Base-by-base conservation (phyloP, 2,329 filamentous ascomycete species). In the Talaromyces pinophilus region DNA sequence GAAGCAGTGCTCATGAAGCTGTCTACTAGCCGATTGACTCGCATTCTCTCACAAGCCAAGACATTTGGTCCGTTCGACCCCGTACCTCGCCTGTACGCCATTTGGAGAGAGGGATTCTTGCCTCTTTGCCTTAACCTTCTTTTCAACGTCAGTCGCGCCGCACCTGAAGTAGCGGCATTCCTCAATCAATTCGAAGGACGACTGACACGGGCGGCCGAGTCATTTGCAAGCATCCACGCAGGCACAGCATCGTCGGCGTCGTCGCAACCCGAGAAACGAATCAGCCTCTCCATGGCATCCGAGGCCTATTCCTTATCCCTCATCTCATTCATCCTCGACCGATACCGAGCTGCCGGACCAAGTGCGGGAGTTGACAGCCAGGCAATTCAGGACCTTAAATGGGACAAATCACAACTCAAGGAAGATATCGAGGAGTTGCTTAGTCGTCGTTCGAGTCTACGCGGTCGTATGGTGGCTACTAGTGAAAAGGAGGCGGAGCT, bases 41-140 rank as follows among this genome's bases (percentile, higher is more conserved):
- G 88, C 65, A 90, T 91, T 76, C 90, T 96, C 77, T 88, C 91
- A 30, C 83, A 85, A 54, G 76, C 81, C 10, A 88, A 89, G 62
- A 85, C 86, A 57, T 89, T 93, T 66, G 91, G 90, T 2, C 93
- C 93, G 0, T 93, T 96, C 69, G 90, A 95, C 54, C 86, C 91
- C 5, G 87, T 86, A 15, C 83, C 87, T 3, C 88, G 94, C 30
- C 88, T 96, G 74, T 96, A 96, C 80, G 86, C 86, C 62, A 93
- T 98, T 73, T 99, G 95, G 95, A 88, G 88, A 22, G 90, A 92
- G 70, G 95, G 92, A 1, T 86, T 98, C 66, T 83, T 99, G 3
- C 95, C 95, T 0, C 82, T 99, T 19, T 90, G 94, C 67, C 85
- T 99, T 54, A 98, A 98, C 76, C 84, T 99, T 33, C 85, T 99